Percentiles rank a stretch among this genome's conserved stretches.
Conservation (phyloP, 2,329 filamentous ascomycete genomes). For the Colletotrichum cordylinicola region DNA sequence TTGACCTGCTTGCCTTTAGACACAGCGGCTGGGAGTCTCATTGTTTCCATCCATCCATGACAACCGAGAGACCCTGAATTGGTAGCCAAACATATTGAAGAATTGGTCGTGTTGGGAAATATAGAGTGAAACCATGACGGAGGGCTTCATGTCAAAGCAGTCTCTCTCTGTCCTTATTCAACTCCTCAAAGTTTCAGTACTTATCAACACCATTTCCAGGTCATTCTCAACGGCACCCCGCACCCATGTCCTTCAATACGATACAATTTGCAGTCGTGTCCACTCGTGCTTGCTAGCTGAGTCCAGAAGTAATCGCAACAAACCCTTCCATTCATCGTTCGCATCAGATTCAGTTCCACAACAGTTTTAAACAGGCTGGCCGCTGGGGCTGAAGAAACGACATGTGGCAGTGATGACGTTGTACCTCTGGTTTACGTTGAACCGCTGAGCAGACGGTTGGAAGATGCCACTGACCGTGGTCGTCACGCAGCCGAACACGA, state of each 20-base stretch:
- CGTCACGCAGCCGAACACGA: neutral
- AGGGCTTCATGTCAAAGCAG: neutral
- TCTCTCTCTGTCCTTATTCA: neutral
- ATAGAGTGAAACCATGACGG: accelerated
- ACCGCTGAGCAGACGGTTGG: neutral
- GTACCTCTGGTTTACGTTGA: neutral
- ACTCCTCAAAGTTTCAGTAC: neutral
- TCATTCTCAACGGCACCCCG: neutral
- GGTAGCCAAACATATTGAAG: neutral
- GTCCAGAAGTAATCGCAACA: accelerated
- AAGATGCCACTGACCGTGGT: neutral
- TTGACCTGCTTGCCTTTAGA: neutral
- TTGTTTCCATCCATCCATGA: accelerated
- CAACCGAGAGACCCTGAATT: neutral
- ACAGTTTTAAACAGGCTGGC: neutral
- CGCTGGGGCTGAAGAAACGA: neutral
- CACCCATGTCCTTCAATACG: neutral
- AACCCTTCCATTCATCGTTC: neutral
- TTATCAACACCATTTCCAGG: neutral
- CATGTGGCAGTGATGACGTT: neutral
- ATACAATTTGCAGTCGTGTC: neutral
- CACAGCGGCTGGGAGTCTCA: neutral
- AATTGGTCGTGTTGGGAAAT: neutral
- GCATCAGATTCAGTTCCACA: neutral
- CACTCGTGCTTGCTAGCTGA: neutral